These are phyloP conservation scores for Picea mariana DNA, from an alignment of 83 land plant genomes.

Conservation along the genomic window DNA sequence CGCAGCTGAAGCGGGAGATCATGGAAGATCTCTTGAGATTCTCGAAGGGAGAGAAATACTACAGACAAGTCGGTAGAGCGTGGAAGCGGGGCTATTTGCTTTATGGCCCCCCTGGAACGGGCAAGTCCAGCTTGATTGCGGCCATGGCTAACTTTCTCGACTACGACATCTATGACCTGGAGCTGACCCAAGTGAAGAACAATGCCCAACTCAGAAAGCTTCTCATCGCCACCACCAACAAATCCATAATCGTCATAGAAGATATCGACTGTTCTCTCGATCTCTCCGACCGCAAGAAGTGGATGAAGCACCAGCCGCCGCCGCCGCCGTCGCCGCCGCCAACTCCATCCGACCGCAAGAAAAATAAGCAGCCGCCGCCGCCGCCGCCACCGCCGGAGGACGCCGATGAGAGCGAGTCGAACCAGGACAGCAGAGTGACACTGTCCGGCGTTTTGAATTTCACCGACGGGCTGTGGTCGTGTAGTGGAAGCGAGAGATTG, in stretches of 20 bases:
- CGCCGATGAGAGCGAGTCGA: background rate
- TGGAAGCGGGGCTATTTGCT: conserved; percentile 79
- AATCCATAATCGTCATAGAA: conserved; percentile 67
- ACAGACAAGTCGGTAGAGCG: conserved; percentile 44
- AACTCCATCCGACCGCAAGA: background rate
- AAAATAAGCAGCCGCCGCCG: too few relatives aligned
- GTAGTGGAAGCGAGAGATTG: conserved; percentile 49
- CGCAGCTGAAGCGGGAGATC: conserved; percentile 49
- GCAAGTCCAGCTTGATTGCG: conserved; percentile 70
- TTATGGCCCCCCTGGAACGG: conserved; percentile 76
- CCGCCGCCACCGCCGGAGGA: conserved; percentile 1
- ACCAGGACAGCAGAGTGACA: conserved; percentile 32
- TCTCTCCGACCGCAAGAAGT: conserved; percentile 28
- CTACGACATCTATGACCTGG: conserved; percentile 70
- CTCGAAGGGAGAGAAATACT: conserved; percentile 35
- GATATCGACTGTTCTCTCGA: conserved; percentile 73
- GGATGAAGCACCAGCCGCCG: conserved; percentile 5
- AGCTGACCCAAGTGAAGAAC: conserved; percentile 55
- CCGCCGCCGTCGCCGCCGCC: conserved; percentile 8
- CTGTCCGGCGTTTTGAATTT: conserved; percentile 57
- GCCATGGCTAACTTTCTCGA: conserved; percentile 68
- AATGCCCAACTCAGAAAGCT: conserved; percentile 58
- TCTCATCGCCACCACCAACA: conserved; percentile 53
- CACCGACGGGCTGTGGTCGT: conserved; percentile 63
- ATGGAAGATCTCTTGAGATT: conserved; percentile 46